Conservation (phyloP, 1,284 basidiomycete species). For the Ceratobasidium sp. region DNA sequence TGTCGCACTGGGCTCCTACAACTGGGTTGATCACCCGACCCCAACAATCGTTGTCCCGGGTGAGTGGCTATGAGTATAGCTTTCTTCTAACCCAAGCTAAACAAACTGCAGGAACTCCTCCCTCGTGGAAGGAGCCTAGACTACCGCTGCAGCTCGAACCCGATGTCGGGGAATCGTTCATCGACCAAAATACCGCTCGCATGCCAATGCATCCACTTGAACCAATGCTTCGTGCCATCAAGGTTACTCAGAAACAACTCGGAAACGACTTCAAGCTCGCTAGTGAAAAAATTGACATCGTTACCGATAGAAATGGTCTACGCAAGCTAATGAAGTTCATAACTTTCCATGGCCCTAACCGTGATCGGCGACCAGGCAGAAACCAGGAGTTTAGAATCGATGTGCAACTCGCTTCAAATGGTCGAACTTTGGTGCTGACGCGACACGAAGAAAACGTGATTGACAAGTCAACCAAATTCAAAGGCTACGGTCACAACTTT, state of each 20-base stretch:
- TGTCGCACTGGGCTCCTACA: slow-evolving; percentile 23
- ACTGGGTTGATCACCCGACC: slow-evolving; percentile 22
- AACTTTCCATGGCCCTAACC: slow-evolving; percentile 10
- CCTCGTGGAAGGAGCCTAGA: background rate
- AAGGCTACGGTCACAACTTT: slow-evolving; percentile 21
- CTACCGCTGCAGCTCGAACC: slow-evolving; percentile 16
- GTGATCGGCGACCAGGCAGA: background rate
- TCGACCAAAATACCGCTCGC: slow-evolving; percentile 24
- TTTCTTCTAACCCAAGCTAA: background rate
- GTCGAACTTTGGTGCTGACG: slow-evolving; percentile 9
- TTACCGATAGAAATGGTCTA: slow-evolving; percentile 8
- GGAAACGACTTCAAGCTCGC: background rate
- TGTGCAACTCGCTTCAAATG: slow-evolving; percentile 24
- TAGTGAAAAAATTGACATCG: slow-evolving; percentile 8
- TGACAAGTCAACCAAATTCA: slow-evolving; percentile 8
- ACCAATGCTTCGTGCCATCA: slow-evolving; percentile 19
- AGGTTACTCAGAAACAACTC: background rate
- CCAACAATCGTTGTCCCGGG: slow-evolving; percentile 32
- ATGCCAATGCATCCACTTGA: slow-evolving; percentile 8
- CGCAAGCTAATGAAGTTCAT: slow-evolving; percentile 34
- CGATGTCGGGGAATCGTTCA: slow-evolving; percentile 15
- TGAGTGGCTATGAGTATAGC: background rate
- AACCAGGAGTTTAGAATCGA: slow-evolving; percentile 23
- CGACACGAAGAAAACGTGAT: slow-evolving; percentile 3
- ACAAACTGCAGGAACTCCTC: background rate